Conservation (phyloP, 495 filamentous ascomycete species). For the Podospora comata region DNA sequence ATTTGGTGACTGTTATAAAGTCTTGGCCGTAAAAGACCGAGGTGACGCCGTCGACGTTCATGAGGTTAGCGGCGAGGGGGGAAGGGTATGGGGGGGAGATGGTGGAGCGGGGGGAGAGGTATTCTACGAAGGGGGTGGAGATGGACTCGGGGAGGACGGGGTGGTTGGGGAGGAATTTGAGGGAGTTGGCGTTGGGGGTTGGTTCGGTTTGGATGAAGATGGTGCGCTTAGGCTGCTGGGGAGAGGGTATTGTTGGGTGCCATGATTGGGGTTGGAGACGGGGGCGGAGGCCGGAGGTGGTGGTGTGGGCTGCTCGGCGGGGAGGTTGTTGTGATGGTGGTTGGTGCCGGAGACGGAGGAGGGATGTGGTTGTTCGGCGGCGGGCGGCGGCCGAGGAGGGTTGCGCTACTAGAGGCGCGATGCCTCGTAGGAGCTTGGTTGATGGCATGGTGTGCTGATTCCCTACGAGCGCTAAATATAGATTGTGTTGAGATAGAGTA, state of each 20-base stretch:
- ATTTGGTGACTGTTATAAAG: constrained; percentile 95
- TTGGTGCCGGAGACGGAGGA: constrained; percentile 27
- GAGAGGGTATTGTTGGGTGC: constrained; percentile 10
- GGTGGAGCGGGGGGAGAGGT: constrained; percentile 69
- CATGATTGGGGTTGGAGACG: constrained; percentile 12
- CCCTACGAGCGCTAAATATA: not conserved
- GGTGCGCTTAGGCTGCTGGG: constrained; percentile 48
- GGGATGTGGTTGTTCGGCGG: constrained; percentile 16
- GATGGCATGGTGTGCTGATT: constrained; percentile 20
- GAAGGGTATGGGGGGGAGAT: constrained; percentile 87
- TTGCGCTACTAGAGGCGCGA: constrained; percentile 29
- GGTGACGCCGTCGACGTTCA: constrained; percentile 87
- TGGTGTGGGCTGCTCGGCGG: constrained; percentile 17
- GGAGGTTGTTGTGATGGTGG: not conserved
- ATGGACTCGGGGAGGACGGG: constrained; percentile 71
- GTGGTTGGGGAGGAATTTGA: constrained; percentile 93
- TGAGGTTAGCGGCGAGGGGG: constrained; percentile 82
- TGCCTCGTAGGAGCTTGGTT: constrained; percentile 28
- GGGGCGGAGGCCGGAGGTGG: constrained; percentile 20
- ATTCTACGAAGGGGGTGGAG: constrained; percentile 30
- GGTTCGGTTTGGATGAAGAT: constrained; percentile 97
- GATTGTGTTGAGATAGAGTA: not conserved
- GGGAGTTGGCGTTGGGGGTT: constrained; percentile 85
- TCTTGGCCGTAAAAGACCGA: constrained; percentile 93
- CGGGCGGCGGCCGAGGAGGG: constrained; percentile 13